Evolutionary conservation across 768 basidiomycete species (phyloP).

Genomic region (Naganishia antarctica): DNA sequence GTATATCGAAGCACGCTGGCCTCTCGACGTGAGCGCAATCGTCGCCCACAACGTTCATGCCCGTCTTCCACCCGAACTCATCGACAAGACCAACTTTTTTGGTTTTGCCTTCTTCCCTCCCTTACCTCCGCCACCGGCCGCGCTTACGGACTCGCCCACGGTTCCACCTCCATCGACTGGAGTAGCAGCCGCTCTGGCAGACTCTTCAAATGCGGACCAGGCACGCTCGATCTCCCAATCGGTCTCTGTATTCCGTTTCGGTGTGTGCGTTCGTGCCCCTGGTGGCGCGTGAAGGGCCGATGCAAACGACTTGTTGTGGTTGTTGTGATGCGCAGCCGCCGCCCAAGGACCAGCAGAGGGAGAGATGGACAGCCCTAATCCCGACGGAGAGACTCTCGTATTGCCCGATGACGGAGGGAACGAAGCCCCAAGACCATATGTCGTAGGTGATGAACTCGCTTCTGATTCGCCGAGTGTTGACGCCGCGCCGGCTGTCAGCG

Average conservation of each 20-base stretch:
- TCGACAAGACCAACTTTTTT: constrained; percentile 32
- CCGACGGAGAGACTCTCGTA: neutral
- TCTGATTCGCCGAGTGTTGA: neutral
- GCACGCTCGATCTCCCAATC: constrained; percentile 41
- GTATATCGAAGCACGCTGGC: too few species aligned
- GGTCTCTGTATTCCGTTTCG: constrained; percentile 23
- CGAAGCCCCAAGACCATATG: constrained; percentile 24
- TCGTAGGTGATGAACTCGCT: constrained; percentile 23
- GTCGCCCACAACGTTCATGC: too few species aligned
- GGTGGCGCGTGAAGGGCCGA: constrained; percentile 22
- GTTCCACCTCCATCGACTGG: neutral
- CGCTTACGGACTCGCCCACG: constrained; percentile 1
- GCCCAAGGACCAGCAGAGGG: neutral
- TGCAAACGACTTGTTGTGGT: constrained; percentile 25
- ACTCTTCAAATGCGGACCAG: constrained; percentile 39
- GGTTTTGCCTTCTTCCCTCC: constrained; percentile 26
- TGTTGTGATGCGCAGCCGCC: too few species aligned
- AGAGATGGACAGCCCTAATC: constrained; percentile 14
- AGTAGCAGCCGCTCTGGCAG: constrained; percentile 16
- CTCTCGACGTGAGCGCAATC: neutral
- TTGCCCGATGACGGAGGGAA: constrained; percentile 14
- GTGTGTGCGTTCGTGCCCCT: constrained; percentile 27
- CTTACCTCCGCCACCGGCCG: constrained; percentile 11
- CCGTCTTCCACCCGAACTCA: constrained; percentile 28
- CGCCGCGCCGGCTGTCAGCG: neutral